Conservation (phyloP, 495 filamentous ascomycete species). For the Pyronema omphalodes region DNA sequence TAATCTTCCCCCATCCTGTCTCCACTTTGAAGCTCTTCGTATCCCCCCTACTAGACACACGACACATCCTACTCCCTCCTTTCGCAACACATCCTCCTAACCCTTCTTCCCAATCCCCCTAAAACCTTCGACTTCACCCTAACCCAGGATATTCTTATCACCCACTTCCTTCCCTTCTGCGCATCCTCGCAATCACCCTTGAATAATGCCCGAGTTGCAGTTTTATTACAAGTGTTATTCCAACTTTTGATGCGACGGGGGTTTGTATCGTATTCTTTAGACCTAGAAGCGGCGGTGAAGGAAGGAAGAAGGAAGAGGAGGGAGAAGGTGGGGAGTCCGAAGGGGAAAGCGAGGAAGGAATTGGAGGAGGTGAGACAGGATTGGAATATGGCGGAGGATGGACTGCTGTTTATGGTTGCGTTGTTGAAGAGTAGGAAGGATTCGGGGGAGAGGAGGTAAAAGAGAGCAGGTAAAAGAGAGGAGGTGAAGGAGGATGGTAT, state of each 20-base stretch:
- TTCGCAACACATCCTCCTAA: constrained; percentile 42
- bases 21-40: constrained; percentile 51
- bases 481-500: too few species aligned
- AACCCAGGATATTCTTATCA: constrained; percentile 39
- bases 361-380: constrained; percentile 17
- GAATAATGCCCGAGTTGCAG: constrained; percentile 66
- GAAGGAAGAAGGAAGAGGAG: constrained; percentile 43
- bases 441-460: too few species aligned
- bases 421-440: constrained; percentile 17
- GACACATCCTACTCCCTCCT: constrained; percentile 37
- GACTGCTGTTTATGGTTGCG: constrained; percentile 20
- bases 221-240: constrained; percentile 55
- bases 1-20: constrained; percentile 46
- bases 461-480: too few species aligned
- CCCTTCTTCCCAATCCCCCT: constrained; percentile 38
- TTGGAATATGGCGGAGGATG: constrained; percentile 19
- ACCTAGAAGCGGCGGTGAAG: constrained; percentile 36
- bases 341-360: constrained; percentile 20
- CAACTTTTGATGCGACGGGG: constrained; percentile 35
- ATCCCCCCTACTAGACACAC: constrained; percentile 30
- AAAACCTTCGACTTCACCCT: constrained; percentile 29
- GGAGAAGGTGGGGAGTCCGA: constrained; percentile 29
- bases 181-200: constrained; percentile 41
- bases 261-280: constrained; percentile 28
- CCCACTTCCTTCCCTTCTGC: constrained; percentile 51